Evolutionary conservation across 176 grass and related monocot species (phyloP), one percentile per base, ranked within the genome.

Genomic region (Triticum turgidum): DNA sequence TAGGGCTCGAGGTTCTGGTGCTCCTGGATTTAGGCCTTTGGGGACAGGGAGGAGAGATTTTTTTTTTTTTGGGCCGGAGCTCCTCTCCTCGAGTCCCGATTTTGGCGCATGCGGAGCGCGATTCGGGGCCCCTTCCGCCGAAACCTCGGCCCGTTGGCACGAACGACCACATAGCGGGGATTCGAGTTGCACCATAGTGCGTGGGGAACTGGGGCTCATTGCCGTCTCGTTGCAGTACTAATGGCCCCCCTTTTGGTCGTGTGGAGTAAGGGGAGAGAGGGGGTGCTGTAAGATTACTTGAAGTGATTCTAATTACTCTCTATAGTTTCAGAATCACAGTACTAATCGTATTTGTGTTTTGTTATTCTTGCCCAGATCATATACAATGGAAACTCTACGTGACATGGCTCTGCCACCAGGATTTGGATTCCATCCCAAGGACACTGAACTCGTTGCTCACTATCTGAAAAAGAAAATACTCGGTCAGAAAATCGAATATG

Each of bases 351-450:
- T 71, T 65, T 80, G 3, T 66, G 42, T 73, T 79, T 4, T 62
- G 6, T 74, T 37, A 11, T 65, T 82, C 47, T 65, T 85, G 71
- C 24, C 61, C 86, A 88, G 74, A 85, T 59, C 44, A 64, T 78
- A 34, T 5, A 69, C 54, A 81, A 98, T 98, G 95, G 91, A 98
- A 47, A 70, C 66, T 64, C 66, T 98, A 12, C 82, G 81, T 86
- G 51, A n/a, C 37, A 85, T 89, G 44, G 25, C 62, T 11, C 86
- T 96, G 25, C 96, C 86, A 58, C 93, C 82, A 30, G 96, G 96
- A 80, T 98, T 94, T 83, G 96, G 96, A 2, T 98, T 98, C 49
- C 92, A 98, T 87, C 96, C 96, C 14, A 96, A 92, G 3, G 96
- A 98, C 44, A 27, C 22, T 1, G 96, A 98, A 82, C 93, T 98